Evolutionary conservation across 768 basidiomycete genomes (phyloP).

Genomic region (Mycena galopus): DNA sequence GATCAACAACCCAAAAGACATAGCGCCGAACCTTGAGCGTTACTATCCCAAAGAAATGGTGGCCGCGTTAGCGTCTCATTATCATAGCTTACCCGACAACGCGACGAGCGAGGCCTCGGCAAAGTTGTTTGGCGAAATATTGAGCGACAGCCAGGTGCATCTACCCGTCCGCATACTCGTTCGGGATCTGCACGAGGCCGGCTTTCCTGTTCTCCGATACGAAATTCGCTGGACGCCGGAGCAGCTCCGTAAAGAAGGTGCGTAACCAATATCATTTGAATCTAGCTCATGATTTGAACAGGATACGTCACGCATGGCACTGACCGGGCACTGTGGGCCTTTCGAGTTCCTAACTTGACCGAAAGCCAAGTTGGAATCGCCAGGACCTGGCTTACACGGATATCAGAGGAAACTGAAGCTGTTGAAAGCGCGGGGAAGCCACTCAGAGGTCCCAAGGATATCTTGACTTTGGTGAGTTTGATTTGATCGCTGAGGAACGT

Average conservation of each 20-base stretch:
- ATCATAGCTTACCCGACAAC: conserved; percentile 54
- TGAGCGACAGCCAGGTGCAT: conserved; percentile 75
- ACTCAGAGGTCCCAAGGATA: conserved; percentile 49
- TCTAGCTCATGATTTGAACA: conserved; percentile 38
- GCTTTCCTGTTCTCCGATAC: conserved; percentile 78
- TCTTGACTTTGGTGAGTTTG: conserved; percentile 52
- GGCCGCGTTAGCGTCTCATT: conserved; percentile 58
- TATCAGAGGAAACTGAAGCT: conserved; percentile 58
- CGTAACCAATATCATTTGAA: not conserved
- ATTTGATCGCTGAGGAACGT: not conserved
- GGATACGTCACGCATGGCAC: conserved; percentile 80
- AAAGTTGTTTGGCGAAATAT: conserved; percentile 68
- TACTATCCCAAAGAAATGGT: conserved; percentile 70
- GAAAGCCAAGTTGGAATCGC: conserved; percentile 62
- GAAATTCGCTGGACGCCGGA: conserved; percentile 79
- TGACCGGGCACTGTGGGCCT: conserved; percentile 74
- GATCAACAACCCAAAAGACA: conserved; percentile 61
- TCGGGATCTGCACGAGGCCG: conserved; percentile 66
- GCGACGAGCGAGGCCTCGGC: conserved; percentile 58
- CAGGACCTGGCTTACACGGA: conserved; percentile 65
- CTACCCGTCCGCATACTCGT: conserved; percentile 74
- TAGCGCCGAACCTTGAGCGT: conserved; percentile 68
- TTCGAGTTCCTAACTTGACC: conserved; percentile 64
- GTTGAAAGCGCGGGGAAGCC: conserved; percentile 53
- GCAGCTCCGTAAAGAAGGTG: conserved; percentile 67